Evolutionary conservation across 225 moss, liverwort and hornwort genomes (phyloP), one percentile per base, ranked within the genome.

Genomic region (Marchantia paleacea): DNA sequence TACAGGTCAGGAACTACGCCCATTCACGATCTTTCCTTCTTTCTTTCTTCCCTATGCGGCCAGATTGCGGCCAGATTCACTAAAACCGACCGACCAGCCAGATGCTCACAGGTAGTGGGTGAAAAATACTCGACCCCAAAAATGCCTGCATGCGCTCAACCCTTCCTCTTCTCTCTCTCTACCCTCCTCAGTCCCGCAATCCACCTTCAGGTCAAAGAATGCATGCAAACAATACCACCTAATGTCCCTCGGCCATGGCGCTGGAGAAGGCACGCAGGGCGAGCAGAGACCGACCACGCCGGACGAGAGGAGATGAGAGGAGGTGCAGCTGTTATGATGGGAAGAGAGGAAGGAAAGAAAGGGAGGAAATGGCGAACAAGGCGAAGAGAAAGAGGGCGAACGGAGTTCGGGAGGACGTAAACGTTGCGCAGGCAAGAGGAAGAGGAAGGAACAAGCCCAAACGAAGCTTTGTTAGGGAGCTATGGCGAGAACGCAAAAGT

Each of bases 221-320:
- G 18, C 66, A 25, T 66, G 11, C 66, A 66, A 28, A 31, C 71
- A 20, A 12, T 71, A 22, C 7, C 10, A 51, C n/a, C 73, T 28
- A 30, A 74, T 55, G 29, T 74, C 74, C 52, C 74, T 55, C 74
- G 74, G 74, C 74, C 22, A 74, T 74, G 74, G 74, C 74, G 74
- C 26, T 74, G 1, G 50, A 51, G 31, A 39, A 5, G 39, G n/a
- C n/a, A 52, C 6, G 51, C n/a, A 48, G 10, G 12, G 50, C 51
- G 15, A 19, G 15, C 18, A 48, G 8, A 70, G 19, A 22, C 39
- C 39, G 5, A 62, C 18, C 61, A 61, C 16, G 18, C 7, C 19
- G 22, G 61, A 61, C 15, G 15, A 61, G 19, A 11, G 13, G 6
- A 61, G 19, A 61, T 61, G 61, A 22, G 30, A 3, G 68, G 30